Evolutionary conservation across 179 eudicot genomes (phyloP).

Genomic region (Dionaea muscipula): DNA sequence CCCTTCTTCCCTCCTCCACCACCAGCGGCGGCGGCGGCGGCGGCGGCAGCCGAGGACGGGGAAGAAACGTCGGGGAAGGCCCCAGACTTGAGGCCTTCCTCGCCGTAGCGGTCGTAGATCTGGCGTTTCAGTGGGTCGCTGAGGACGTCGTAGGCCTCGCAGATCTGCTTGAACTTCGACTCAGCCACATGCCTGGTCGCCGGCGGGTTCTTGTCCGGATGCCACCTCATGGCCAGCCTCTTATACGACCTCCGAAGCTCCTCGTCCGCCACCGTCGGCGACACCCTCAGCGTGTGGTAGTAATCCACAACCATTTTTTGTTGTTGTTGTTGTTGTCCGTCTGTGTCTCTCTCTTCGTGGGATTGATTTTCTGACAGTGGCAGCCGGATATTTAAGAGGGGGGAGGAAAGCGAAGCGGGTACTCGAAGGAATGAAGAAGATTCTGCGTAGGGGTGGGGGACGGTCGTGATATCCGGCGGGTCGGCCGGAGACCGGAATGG

Average conservation of each 20-base stretch:
- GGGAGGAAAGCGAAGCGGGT: no score
- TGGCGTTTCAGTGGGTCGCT: constrained; percentile 60
- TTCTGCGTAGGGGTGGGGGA: no score
- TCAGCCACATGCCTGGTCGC: constrained; percentile 42
- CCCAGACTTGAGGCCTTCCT: constrained; percentile 35
- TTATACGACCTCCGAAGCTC: constrained; percentile 66
- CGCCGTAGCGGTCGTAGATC: constrained; percentile 72
- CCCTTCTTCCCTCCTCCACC: constrained; percentile 8
- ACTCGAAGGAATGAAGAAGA: no score
- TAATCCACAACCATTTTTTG: constrained; percentile 70
- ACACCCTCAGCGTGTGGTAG: constrained; percentile 52
- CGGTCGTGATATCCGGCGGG: no score
- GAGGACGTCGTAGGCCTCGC: constrained; percentile 72
- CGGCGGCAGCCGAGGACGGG: constrained; percentile 21
- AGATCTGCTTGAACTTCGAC: constrained; percentile 76
- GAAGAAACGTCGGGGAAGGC: constrained; percentile 19
- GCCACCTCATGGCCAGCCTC: constrained; percentile 82
- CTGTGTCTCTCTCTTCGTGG: no score
- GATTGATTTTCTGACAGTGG: no score
- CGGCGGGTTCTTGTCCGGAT: constrained; percentile 70
- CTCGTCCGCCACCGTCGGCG: constrained; percentile 37
- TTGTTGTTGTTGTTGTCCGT: neutral
- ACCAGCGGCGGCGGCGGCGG: neutral
- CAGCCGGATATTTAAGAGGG: no score
- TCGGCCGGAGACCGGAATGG: no score